Evolutionary conservation across 139 green algal species (phyloP), one percentile per base, ranked within the genome.

Genomic region (Edaphochlamys debaryana): DNA sequence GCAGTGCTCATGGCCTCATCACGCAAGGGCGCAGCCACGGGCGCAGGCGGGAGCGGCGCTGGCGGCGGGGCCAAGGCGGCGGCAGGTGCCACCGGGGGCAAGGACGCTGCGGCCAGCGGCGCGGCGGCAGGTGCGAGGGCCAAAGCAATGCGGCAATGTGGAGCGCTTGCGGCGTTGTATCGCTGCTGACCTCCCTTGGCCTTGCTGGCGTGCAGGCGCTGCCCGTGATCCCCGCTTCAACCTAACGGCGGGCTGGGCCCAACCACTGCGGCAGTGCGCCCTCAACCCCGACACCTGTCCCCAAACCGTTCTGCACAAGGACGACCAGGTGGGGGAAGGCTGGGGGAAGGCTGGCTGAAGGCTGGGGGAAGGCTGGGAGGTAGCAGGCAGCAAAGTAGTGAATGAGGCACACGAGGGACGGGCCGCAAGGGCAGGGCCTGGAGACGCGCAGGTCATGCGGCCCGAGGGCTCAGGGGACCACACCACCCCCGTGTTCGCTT

Each of bases 291-390:
- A 84, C 25, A 0, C 25, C 4, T n/a, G 56, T 1, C 7, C 50
- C 22, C 63, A 82, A 32, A 11, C 38, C 11, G 45, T 82, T 11
- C 42, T 82, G 17, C n/a, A 74, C 76, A 50, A 66, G 42, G 76
- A 82, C 63, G 76, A 74, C 30, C 23, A 74, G 76, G 76, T 82
- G 37, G 2, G 67, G 25, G 8, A n/a, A n/a, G n/a, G n/a, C n/a
- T n/a, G n/a, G n/a, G n/a, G n/a, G n/a, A n/a, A n/a, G n/a, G n/a
- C n/a, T n/a, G n/a, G n/a, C n/a, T n/a, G n/a, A n/a, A n/a, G n/a
- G n/a, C n/a, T n/a, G n/a, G n/a, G n/a, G n/a, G n/a, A n/a, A n/a
- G n/a, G n/a, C n/a, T n/a, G n/a, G n/a, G n/a, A n/a, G n/a, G n/a
- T n/a, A n/a, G n/a, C n/a, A n/a, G n/a, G n/a, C n/a, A n/a, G n/a